phyloP scores from a whole-genome alignment of 345 rosid genomes.

The Rhizophora apiculata region DNA sequence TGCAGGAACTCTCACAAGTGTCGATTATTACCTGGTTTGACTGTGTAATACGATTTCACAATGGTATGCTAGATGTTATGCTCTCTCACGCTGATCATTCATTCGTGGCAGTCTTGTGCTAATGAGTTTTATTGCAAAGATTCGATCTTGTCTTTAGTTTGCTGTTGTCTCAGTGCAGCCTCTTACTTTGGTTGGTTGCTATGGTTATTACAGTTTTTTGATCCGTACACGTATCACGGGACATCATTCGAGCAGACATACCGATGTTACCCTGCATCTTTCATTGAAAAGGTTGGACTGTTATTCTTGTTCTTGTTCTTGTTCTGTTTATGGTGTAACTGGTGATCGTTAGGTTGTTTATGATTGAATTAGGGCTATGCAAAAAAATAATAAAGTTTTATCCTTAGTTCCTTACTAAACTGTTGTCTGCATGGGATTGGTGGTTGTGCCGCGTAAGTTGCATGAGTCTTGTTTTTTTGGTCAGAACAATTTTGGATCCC shows the following conservation, averaged over 20 bases:
- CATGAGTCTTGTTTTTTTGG: neutral
- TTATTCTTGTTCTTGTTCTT: neutral
- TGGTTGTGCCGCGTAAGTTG: no score
- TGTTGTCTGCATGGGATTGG: no score
- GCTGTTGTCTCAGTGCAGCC: neutral
- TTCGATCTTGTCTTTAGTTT: neutral
- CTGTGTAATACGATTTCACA: no score
- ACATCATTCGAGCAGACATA: conserved; percentile 94
- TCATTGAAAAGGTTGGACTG: conserved; percentile 80
- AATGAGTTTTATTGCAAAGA: neutral
- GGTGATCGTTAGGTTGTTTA: no score
- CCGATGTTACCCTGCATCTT: conserved; percentile 95
- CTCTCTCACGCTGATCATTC: no score
- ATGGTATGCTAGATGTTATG: no score
- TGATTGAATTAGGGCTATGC: no score
- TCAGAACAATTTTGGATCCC: neutral
- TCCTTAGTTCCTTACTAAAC: no score
- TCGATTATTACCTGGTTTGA: no score
- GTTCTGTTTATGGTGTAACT: neutral
- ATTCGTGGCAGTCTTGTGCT: no score
- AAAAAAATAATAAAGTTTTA: no score
- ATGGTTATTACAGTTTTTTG: conserved; percentile 56
- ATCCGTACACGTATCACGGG: conserved; percentile 86
- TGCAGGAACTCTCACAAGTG: no score
- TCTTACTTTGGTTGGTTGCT: neutral